Percentiles rank a stretch among this genome's conserved stretches.
phyloP scores from a whole-genome alignment of 2,329 filamentous ascomycete genomes.

The Trichoderma sp. region DNA sequence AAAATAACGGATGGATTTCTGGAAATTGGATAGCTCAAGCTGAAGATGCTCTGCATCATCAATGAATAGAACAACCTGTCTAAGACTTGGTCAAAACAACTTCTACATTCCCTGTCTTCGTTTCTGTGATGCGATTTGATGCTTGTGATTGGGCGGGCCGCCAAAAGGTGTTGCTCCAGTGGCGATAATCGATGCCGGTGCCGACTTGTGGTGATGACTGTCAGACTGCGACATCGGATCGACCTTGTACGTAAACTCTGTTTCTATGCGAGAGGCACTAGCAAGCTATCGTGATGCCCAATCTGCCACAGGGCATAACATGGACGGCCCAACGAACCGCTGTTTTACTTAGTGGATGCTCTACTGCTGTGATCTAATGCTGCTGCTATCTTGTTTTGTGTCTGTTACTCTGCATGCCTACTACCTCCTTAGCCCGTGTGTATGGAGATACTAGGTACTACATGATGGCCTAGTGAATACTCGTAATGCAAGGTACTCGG shows the following conservation, averaged over 20 bases:
- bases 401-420: background rate
- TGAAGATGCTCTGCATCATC: constrained; percentile 3
- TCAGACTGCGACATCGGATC: constrained; percentile 11
- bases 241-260: background rate
- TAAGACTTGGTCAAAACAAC: constrained; percentile 10
- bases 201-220: background rate
- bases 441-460: background rate
- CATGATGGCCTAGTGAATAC: background rate
- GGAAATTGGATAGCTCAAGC: constrained; percentile 12
- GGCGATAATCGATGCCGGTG: background rate
- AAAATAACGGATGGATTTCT: background rate
- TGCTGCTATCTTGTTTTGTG: background rate
- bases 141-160: background rate
- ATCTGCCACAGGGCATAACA: background rate
- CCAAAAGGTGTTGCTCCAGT: background rate
- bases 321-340: background rate
- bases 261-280: background rate
- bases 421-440: background rate
- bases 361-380: background rate
- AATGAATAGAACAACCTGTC: constrained; percentile 16
- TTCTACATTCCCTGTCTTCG: background rate
- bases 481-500: background rate
- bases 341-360: background rate
- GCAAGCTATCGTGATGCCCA: background rate
- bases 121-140: background rate